phyloP scores from a whole-genome alignment of 2,329 filamentous ascomycete species.

The Fusarium devonianum region DNA sequence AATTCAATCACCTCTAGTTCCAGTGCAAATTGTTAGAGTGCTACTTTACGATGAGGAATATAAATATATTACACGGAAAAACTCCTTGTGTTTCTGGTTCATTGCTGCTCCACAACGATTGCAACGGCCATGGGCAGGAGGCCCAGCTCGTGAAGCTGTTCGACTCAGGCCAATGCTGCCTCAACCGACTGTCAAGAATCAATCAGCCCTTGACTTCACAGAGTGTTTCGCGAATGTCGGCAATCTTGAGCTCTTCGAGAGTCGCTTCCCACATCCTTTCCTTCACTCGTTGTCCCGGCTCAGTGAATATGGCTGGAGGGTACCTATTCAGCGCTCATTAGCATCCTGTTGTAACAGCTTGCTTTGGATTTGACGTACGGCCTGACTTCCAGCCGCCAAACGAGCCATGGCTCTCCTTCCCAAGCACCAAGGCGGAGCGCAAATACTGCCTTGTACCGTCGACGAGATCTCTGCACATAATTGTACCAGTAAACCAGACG shows the following conservation, averaged over 20 bases:
- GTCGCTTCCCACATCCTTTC: constrained; percentile 6
- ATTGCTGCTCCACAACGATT: too few relatives aligned
- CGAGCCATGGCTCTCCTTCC: constrained; percentile 12
- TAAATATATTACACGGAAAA: too few relatives aligned
- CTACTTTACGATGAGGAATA: too few relatives aligned
- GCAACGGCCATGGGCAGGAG: too few relatives aligned
- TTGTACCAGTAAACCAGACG: not conserved
- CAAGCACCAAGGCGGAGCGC: constrained; percentile 3
- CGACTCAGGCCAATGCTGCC: not conserved
- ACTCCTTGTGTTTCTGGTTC: too few relatives aligned
- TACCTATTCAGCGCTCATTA: not conserved
- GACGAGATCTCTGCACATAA: not conserved
- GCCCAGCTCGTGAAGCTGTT: not conserved
- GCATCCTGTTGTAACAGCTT: not conserved
- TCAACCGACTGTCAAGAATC: not conserved
- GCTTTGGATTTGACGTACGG: not conserved
- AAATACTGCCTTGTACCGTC: constrained; percentile 1
- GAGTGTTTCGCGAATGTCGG: not conserved
- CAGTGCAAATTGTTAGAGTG: too few relatives aligned
- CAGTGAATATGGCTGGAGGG: constrained; percentile 4
- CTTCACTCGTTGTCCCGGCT: not conserved
- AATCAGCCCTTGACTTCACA: not conserved
- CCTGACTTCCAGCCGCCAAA: constrained; percentile 9
- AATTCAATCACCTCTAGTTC: too few relatives aligned
- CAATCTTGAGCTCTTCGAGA: constrained; percentile 5